These are phyloP conservation scores for Agastache rugosa DNA, from an alignment of 257 asterid genomes.

Conservation along the genomic window DNA sequence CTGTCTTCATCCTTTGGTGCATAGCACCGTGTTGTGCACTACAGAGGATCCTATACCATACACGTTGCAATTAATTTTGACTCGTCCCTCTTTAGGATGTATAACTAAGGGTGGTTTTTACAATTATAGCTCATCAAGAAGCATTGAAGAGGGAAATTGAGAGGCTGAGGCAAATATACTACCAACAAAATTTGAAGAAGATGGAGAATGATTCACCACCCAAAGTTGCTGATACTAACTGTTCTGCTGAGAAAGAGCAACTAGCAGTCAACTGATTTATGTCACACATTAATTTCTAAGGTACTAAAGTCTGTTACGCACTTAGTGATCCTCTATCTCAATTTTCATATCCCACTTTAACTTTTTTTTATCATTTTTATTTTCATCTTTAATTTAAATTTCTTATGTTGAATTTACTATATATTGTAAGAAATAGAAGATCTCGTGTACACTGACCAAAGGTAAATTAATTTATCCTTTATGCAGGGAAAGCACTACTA, in stretches of 20 bases:
- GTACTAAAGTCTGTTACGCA: conserved; percentile 20
- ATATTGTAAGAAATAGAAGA: too few relatives aligned
- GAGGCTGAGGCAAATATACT: conserved; percentile 79
- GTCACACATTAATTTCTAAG: conserved; percentile 13
- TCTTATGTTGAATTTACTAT: too few relatives aligned
- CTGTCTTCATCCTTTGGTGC: too few relatives aligned
- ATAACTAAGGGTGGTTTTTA: not conserved
- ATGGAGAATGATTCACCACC: conserved; percentile 63
- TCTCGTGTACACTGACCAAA: too few relatives aligned
- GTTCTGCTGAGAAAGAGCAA: conserved; percentile 62
- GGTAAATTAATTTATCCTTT: not conserved
- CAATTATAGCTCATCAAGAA: conserved; percentile 81
- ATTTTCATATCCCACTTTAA: too few relatives aligned
- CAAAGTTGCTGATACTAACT: conserved; percentile 46
- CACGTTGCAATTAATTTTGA: not conserved
- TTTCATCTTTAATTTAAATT: too few relatives aligned
- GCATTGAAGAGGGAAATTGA: conserved; percentile 94
- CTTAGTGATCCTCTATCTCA: too few relatives aligned
- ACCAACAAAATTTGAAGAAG: conserved; percentile 76
- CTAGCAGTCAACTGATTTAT: conserved; percentile 56
- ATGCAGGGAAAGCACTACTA: conserved; percentile 43
- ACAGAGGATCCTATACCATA: too few relatives aligned
- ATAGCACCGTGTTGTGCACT: too few relatives aligned
- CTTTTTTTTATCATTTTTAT: not conserved
- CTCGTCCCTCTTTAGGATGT: not conserved